Base-by-base conservation (phyloP, 257 asterid species). In the Oldenlandia corymbosa region DNA sequence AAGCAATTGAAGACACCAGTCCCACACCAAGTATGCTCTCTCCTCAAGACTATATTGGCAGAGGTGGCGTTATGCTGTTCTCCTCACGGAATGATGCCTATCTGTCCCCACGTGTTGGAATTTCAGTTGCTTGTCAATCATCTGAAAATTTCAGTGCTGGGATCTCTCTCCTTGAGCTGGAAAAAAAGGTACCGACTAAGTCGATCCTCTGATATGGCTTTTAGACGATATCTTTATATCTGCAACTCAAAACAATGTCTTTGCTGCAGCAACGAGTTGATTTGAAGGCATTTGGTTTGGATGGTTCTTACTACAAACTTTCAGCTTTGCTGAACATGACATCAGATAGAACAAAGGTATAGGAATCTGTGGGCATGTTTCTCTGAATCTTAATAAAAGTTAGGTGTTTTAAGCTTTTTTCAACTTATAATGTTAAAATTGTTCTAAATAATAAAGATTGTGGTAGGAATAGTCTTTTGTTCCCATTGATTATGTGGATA, bases 291-390 rank as follows among this genome's bases (percentile, higher is more conserved):
- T 81, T 76, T 71, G 81, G 79, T 66, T 80, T 84, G 39, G 79
- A 90, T 62, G 96, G 94, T 65, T 82, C 77, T 74, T 93, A 93
- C 81, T 82, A 84, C 84, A 90, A 85, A 85, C 97, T 93, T 71
- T 90, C 99, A 54, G 95, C 95, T 78, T 78, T 81, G 73, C 77
- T 93, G 71, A 83, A 80, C 80, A 93, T 93, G 99, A 93, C 96
- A 71, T 93, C 99, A 69, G 97, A 93, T 82, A 84, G 99, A 84
- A 93, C 99, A 55, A 93, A 93, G 97, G 99, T 93, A 82, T 46
- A 36, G n/a, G n/a, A n/a, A n/a, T n/a, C n/a, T n/a, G n/a, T n/a
- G n/a, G n/a, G n/a, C n/a, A n/a, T n/a, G n/a, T n/a, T n/a, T n/a
- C n/a, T n/a, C n/a, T n/a, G n/a, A n/a, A n/a, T n/a, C n/a, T n/a